These are phyloP conservation scores for Ophiostoma perfectum DNA, from an alignment of 2,329 filamentous ascomycete species.

Conservation along the genomic window DNA sequence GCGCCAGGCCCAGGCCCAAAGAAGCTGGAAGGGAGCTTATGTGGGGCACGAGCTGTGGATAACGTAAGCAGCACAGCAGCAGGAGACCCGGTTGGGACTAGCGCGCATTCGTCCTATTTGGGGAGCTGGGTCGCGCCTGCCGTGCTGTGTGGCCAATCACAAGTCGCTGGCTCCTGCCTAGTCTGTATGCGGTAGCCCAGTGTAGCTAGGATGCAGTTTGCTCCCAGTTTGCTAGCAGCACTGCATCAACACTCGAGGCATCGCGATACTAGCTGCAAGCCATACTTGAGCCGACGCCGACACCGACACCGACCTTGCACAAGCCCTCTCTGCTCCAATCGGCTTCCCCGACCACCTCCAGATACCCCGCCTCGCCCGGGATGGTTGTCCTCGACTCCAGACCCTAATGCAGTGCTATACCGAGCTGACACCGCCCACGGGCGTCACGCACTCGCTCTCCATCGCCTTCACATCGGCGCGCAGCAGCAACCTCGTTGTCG, in stretches of 20 bases:
- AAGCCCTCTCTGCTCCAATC: neutral
- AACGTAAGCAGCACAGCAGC: neutral
- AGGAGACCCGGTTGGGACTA: neutral
- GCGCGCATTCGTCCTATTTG: neutral
- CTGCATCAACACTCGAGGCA: neutral
- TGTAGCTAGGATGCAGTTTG: slow-evolving; percentile 1
- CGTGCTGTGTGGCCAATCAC: slow-evolving; percentile 20
- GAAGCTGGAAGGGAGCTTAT: slow-evolving; percentile 21
- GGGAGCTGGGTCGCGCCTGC: neutral
- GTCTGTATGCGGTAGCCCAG: slow-evolving; percentile 15
- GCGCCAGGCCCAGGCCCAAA: neutral
- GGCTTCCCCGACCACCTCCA: neutral
- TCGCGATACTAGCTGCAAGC: slow-evolving; percentile 9
- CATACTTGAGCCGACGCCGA: neutral
- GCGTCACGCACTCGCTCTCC: slow-evolving; percentile 80
- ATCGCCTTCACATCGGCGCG: slow-evolving; percentile 71
- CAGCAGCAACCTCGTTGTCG: slow-evolving; percentile 80
- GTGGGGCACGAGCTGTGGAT: slow-evolving; percentile 19
- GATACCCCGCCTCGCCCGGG: neutral
- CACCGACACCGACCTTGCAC: neutral
- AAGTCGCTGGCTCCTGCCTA: neutral
- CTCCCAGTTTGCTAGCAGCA: neutral
- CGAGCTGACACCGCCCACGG: slow-evolving; percentile 88
- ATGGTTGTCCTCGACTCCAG: slow-evolving; percentile 28
- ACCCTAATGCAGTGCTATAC: slow-evolving; percentile 88